Conservation (phyloP, 192 early-diverging fungal species). For the Anaeromyces robustus region DNA sequence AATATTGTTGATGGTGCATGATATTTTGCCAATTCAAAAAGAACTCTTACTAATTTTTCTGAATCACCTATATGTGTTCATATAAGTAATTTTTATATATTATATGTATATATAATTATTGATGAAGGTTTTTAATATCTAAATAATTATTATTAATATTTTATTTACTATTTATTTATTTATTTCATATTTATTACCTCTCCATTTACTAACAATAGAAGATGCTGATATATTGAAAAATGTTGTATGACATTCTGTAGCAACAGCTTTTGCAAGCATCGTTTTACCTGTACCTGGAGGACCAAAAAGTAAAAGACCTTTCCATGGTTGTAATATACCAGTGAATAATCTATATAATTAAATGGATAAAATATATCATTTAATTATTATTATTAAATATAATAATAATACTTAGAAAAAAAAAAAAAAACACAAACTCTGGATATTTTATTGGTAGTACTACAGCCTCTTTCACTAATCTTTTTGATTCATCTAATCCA, state of each 20-base stretch:
- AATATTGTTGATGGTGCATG: slow-evolving; percentile 39
- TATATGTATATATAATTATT: not conserved
- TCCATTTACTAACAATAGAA: slow-evolving; percentile 38
- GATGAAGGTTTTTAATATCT: not conserved
- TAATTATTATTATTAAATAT: not conserved
- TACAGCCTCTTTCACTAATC: slow-evolving; percentile 29
- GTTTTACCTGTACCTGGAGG: slow-evolving; percentile 6
- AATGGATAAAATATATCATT: no score
- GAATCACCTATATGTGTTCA: slow-evolving; percentile 29
- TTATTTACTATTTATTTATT: no score
- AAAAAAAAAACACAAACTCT: slow-evolving; percentile 9
- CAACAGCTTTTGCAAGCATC: slow-evolving; percentile 38
- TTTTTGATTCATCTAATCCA: slow-evolving; percentile 23
- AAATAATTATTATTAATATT: no score
- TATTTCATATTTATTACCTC: slow-evolving; percentile 5
- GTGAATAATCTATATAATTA: slow-evolving; percentile 22
- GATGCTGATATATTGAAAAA: slow-evolving; percentile 41
- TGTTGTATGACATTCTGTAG: slow-evolving; percentile 47
- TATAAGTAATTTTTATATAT: no score
- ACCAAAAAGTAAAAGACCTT: slow-evolving; percentile 38
- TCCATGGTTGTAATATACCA: slow-evolving; percentile 34
- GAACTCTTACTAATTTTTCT: slow-evolving; percentile 31
- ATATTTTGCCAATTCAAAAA: slow-evolving; percentile 37
- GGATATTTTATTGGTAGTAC: slow-evolving; percentile 33
- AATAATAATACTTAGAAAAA: no score